Conservation (phyloP, 495 filamentous ascomycete species). For the Trypethelium eluteriae region DNA sequence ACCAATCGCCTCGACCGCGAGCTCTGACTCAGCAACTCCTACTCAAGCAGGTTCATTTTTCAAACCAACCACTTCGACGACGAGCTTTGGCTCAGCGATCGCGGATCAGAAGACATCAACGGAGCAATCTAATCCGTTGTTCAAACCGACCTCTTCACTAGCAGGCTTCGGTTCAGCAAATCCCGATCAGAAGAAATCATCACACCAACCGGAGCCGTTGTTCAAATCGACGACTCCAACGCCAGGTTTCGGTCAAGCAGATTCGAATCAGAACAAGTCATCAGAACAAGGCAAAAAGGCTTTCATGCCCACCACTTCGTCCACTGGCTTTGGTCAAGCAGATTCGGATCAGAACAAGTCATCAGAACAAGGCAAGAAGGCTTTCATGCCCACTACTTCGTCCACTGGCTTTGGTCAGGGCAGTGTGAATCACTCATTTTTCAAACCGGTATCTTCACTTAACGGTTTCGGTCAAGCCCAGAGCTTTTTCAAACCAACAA, state of each 20-base stretch:
- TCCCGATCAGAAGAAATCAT: not conserved
- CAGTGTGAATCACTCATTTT: no score
- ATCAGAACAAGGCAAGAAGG: not conserved
- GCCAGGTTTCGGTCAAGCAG: not conserved
- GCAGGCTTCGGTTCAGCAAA: not conserved
- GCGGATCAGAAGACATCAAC: not conserved
- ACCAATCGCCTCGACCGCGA: not conserved
- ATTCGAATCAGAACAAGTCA: conserved; percentile 6
- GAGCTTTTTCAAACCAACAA: not conserved
- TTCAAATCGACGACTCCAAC: not conserved
- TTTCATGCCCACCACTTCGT: not conserved
- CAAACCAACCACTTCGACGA: not conserved
- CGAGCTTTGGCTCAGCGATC: not conserved
- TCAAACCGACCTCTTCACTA: not conserved
- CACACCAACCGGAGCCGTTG: not conserved
- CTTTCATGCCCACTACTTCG: not conserved
- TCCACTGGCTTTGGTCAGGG: not conserved
- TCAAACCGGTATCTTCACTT: no score
- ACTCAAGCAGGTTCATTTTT: not conserved
- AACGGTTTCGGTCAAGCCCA: no score
- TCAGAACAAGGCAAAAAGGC: not conserved
- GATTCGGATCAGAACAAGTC: conserved; percentile 7
- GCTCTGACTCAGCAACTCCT: not conserved
- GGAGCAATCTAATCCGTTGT: not conserved
- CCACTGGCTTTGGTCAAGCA: not conserved